Base-by-base conservation (phyloP, 2,329 filamentous ascomycete species). In the Monosporascus sp. region DNA sequence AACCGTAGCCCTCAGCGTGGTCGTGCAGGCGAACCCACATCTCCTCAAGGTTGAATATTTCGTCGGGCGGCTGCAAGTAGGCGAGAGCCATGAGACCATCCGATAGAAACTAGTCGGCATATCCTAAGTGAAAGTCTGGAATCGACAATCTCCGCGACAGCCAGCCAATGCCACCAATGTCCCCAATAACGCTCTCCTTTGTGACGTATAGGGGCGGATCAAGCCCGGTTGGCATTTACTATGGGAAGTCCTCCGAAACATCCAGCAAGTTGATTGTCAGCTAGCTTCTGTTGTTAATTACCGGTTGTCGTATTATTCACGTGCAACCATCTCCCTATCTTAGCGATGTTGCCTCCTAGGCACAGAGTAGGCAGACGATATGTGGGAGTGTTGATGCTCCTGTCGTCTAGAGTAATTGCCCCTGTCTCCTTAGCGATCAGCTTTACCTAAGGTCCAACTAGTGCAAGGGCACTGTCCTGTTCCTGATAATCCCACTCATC, bases 1-100 rank as follows among this genome's bases (percentile, higher is more conserved):
- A 50, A 60, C 66, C 52, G 11, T 79, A n/a, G 22, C n/a, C 24
- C n/a, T 6, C n/a, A 46, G n/a, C 77, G 6, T 91, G 93, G 68
- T 92, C 86, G 69, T 94, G 90, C 86, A 88, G 93, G 59, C 90
- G 82, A 51, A 94, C 82, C 86, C 88, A 92, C 20, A 94, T 78
- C 53, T 84, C 83, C 52, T 90, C 85, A 47, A 94, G 74, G 45
- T 86, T 85, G 64, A 86, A 86, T 41, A 70, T 77, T 47, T 83
- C 76, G 24, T 81, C 78, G 40, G 83, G 76, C 61, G 88, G 80
- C 40, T 83, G 84, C 14, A 91, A 75, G 5, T 87, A 90, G 1
- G 86, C 84, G 47, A 95, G 76, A 22, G 89, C 86, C 65, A 91
- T 82, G 81, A 91, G 94, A 27, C 93, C 87, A 66, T 93, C 88